Conservation (phyloP, 352 stramenopile species). For the Phytophthora aleatoria region DNA sequence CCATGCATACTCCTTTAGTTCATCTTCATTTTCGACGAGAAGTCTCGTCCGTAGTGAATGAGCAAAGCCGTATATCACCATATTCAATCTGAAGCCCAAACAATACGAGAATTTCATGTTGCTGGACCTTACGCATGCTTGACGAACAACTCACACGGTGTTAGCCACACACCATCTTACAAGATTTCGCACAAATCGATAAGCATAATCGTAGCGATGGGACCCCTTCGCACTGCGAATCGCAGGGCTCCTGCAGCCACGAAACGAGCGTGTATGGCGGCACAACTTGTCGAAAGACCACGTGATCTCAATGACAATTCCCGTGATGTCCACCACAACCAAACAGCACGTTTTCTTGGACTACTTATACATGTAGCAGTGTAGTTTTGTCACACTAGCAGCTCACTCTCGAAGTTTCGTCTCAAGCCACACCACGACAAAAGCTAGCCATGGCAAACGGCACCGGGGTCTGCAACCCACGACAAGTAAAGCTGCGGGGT, state of each 20-base stretch:
- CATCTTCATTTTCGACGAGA: no score
- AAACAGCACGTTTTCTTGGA: background rate
- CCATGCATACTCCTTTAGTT: no score
- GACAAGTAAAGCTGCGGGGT: constrained; percentile 30
- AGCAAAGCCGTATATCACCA: no score
- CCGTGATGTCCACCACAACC: background rate
- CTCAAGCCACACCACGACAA: background rate
- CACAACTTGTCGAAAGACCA: constrained; percentile 9
- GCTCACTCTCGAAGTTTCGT: constrained; percentile 12
- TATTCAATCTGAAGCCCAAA: no score
- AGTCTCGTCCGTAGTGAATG: no score
- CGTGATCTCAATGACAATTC: constrained; percentile 18
- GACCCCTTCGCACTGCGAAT: no score
- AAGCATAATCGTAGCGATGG: no score
- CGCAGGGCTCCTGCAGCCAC: background rate
- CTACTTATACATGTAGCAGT: background rate
- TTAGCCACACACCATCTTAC: no score
- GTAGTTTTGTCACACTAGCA: background rate
- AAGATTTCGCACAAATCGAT: no score
- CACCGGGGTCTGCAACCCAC: background rate
- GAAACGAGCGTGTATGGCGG: constrained; percentile 1
- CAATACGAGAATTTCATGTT: no score
- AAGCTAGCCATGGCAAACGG: constrained; percentile 2
- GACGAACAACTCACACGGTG: no score
- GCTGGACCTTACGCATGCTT: no score